Evolutionary conservation across 1,284 basidiomycete species (phyloP).

Genomic region (Malassezia nana): DNA sequence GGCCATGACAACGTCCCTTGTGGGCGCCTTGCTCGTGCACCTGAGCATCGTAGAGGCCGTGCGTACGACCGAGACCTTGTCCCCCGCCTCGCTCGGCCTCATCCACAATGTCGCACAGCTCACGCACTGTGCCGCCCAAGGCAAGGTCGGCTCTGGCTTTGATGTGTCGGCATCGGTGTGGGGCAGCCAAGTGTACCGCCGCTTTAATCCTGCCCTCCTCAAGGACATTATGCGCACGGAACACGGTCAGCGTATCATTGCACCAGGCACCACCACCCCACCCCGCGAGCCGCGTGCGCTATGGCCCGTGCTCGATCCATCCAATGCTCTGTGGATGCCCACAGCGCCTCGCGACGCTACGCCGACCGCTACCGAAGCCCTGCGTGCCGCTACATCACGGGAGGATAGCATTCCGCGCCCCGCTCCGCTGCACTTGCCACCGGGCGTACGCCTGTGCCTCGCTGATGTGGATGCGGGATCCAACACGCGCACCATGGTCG

Average conservation of each 20-base stretch:
- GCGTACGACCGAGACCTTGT: constrained; percentile 6
- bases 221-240: constrained; percentile 16
- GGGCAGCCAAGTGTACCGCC: constrained; percentile 83
- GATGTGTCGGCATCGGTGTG: constrained; percentile 89
- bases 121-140: constrained; percentile 90
- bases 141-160: constrained; percentile 94
- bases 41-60: constrained; percentile 52
- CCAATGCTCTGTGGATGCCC: constrained; percentile 37
- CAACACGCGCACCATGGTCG: constrained; percentile 43
- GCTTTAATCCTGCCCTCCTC: constrained; percentile 62
- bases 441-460: constrained; percentile 34
- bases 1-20: constrained; percentile 87
- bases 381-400: background rate
- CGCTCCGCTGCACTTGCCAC: constrained; percentile 38
- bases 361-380: constrained; percentile 11
- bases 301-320: constrained; percentile 26
- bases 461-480: constrained; percentile 46
- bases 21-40: constrained; percentile 72
- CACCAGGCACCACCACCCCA: background rate
- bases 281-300: constrained; percentile 4
- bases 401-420: constrained; percentile 14
- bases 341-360: constrained; percentile 13
- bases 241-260: background rate
- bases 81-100: constrained; percentile 28
- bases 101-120: constrained; percentile 92